A percentile compares a stretch with the other conserved stretches of the same genome.
These are phyloP conservation scores for Brettanomyces sp. DNA, from an alignment of 805 yeast species.

Conservation along the genomic window DNA sequence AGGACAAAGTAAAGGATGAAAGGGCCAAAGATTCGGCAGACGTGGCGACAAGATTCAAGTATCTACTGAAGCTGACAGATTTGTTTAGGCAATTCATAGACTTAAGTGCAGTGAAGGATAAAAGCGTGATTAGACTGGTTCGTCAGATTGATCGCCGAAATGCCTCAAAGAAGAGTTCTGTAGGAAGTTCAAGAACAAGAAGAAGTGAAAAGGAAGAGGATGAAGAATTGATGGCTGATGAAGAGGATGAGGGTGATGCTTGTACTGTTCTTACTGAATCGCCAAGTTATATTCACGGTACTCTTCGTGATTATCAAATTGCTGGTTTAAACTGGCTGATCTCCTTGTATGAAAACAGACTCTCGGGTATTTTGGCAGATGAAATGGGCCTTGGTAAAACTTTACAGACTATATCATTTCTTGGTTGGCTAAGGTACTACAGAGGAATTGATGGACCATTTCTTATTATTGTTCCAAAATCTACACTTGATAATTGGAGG, in stretches of 20 bases:
- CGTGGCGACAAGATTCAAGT: conserved; percentile 69
- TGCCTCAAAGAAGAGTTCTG: conserved; percentile 24
- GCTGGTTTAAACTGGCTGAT: conserved; percentile 96
- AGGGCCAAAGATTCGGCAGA: conserved; percentile 49
- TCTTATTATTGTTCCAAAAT: conserved; percentile 87
- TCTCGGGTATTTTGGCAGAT: conserved; percentile 92
- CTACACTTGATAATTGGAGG: conserved; percentile 93
- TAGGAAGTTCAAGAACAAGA: conserved; percentile 42
- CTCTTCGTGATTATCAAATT: conserved; percentile 80
- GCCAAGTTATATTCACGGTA: conserved; percentile 72
- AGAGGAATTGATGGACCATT: conserved; percentile 82
- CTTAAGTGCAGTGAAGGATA: conserved; percentile 70
- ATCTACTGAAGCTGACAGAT: conserved; percentile 74
- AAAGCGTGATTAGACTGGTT: conserved; percentile 52
- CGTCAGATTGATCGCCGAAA: conserved; percentile 45
- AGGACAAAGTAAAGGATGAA: conserved; percentile 49
- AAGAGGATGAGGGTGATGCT: conserved; percentile 54
- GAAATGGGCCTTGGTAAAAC: conserved; percentile 99
- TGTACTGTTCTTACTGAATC: conserved; percentile 76
- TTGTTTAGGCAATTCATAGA: conserved; percentile 84
- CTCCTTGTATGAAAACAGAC: conserved; percentile 74
- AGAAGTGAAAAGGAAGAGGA: conserved; percentile 95
- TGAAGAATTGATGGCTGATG: conserved; percentile 69
- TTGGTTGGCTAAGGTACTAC: conserved; percentile 78
- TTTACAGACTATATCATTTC: conserved; percentile 83